phyloP scores from a whole-genome alignment of 257 asterid genomes.

The Nicotiana tabacum region DNA sequence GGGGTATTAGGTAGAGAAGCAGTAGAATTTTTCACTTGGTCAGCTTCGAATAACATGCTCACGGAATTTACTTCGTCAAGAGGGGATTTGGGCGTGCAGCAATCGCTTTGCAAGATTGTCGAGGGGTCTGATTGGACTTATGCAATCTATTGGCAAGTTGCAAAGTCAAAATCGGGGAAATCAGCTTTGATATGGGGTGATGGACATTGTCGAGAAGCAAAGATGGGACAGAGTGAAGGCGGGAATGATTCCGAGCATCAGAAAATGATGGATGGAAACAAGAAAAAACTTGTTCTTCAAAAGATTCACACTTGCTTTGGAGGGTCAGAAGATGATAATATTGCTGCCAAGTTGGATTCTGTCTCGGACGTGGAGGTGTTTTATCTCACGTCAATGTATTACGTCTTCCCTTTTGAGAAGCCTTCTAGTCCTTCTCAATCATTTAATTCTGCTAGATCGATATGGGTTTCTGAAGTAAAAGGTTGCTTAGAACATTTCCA shows the following conservation, averaged over 20 bases:
- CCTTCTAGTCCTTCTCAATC: constrained; percentile 93
- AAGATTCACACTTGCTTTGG: constrained; percentile 74
- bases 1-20: constrained; percentile 74
- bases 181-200: constrained; percentile 97
- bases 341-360: constrained; percentile 56
- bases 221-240: constrained; percentile 30
- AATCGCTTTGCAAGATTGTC: constrained; percentile 54
- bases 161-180: constrained; percentile 82
- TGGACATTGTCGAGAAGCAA: constrained; percentile 65
- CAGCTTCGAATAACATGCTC: constrained; percentile 61
- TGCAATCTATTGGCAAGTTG: constrained; percentile 94
- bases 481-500: constrained; percentile 61
- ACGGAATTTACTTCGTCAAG: constrained; percentile 62
- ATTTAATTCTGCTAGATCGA: constrained; percentile 72
- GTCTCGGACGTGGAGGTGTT: constrained; percentile 80
- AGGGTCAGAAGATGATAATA: constrained; percentile 60
- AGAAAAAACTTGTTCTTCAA: constrained; percentile 57
- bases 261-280: constrained; percentile 26
- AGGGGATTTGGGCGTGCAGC: constrained; percentile 71
- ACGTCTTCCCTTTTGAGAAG: constrained; percentile 83
- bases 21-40: constrained; percentile 65
- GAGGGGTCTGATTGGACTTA: constrained; percentile 86
- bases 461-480: constrained; percentile 66
- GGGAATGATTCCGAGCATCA: constrained; percentile 16
- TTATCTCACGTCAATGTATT: constrained; percentile 79